Conservation (phyloP, 1,284 basidiomycete genomes). For the Sphaerobolus stellatus region DNA sequence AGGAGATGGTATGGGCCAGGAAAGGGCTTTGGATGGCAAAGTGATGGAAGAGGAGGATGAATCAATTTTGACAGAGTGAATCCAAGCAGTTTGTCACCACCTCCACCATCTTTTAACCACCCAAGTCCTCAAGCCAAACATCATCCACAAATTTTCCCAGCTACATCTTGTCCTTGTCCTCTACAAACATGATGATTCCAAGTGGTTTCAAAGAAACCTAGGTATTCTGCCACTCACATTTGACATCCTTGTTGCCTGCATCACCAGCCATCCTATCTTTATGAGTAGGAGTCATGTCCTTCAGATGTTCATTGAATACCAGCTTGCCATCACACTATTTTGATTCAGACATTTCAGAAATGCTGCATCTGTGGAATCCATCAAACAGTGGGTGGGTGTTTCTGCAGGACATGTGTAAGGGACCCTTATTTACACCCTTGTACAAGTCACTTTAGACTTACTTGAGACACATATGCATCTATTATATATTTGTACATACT, state of each 20-base stretch:
- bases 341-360: background rate
- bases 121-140: background rate
- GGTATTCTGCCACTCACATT: conserved; percentile 26
- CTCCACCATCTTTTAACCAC: background rate
- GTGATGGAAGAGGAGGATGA: too few species aligned
- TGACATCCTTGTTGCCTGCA: background rate
- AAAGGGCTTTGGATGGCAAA: too few species aligned
- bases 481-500: too few species aligned
- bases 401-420: conserved; percentile 28
- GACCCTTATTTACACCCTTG: too few species aligned
- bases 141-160: background rate
- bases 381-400: conserved; percentile 14
- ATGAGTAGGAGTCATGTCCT: conserved; percentile 16
- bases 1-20: too few species aligned
- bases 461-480: too few species aligned
- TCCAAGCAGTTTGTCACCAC: too few species aligned
- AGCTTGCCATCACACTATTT: background rate
- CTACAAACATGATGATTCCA: background rate
- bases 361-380: background rate
- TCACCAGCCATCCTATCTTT: conserved; percentile 21
- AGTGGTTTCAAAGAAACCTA: background rate
- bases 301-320: conserved; percentile 25
- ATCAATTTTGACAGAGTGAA: too few species aligned
- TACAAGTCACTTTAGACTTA: too few species aligned
- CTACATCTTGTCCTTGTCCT: background rate